Base-by-base conservation (phyloP, 2,329 filamentous ascomycete species). In the Aphanocladium album region DNA sequence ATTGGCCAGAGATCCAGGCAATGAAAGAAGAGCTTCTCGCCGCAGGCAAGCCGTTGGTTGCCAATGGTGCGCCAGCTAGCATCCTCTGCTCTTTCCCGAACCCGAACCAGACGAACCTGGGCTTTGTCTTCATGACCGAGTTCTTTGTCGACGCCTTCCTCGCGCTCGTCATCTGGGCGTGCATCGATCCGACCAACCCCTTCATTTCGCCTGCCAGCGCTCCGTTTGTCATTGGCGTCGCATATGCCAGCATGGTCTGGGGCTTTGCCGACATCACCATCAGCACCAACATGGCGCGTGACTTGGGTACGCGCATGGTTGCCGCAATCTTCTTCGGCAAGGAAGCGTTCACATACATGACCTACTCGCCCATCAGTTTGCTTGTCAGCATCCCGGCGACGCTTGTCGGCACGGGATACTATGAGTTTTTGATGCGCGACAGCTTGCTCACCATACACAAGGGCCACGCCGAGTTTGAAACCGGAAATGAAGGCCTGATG, bases 91-190 rank as follows among this genome's bases (percentile, higher is more conserved):
- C 80, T 3, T 84, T 84, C 67, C 83, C 82, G 0, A 75, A 72
- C 25, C 66, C 76, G 0, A 75, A 72, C 17, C 80, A 85, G 66
- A 80, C 75, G 6, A 83, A 80, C 64, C 73, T 81, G 43, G 83
- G 83, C 16, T 84, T 80, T 67, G 68, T 86, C 1, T 83, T 86
- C 71, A 68, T 84, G 57, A 80, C 80, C 61, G 83, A 86, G 67
- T 86, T 83, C 68, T 84, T 86, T 64, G 82, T 83, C 30, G 80
- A 83, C 66, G 74, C 71, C 60, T 84, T 84, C 70, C 80, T 86
- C 60, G 79, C 77, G 30, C 74, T 85, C 61, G 71, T 84, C 16
- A 84, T 86, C 68, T 86, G 83, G 82, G 77, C 82, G 8, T 75
- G 74, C 50, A 74, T 85, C 35, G 83, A 86, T 68, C 81, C 81